Base-by-base conservation (phyloP, 225 moss, liverwort and hornwort species). In the Takakia lepidozioides region DNA sequence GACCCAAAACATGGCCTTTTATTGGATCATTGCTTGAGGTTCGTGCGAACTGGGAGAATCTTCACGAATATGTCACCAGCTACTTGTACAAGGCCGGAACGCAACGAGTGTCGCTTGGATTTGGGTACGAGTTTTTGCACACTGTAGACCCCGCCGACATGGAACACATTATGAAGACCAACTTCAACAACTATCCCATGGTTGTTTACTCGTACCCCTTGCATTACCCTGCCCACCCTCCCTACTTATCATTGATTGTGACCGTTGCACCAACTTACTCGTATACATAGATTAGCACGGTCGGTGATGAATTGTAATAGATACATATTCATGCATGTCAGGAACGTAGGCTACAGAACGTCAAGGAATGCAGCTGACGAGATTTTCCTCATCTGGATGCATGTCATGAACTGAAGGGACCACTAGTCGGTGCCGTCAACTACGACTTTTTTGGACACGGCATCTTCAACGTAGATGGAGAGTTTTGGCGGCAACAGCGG, bases 381-480 rank as follows among this genome's bases (percentile, higher is more conserved):
- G n/a, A n/a, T n/a, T n/a, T n/a, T n/a, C n/a, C n/a, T n/a, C n/a
- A n/a, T n/a, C n/a, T n/a, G n/a, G 14, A 41, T 41, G 40, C 14
- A 41, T 17, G 8, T 5, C n/a, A n/a, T n/a, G n/a, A n/a, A n/a
- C 4, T 60, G 15, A 69, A 74, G 79, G 74, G 23, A 50, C 55
- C 6, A 24, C 38, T 59, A 16, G 1, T 63, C 3, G 16, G 1
- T 6, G 48, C 52, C 10, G 44, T 57, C 43, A 65, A 61, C 54
- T n/a, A 41, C 1, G 32, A 30, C 1, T 1, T 62, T 19, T 18
- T 62, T 5, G 62, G 54, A 26, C n/a, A 55, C 8, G 62, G 62
- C 46, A 63, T 63, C 23, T 63, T 55, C 36, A 29, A 22, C 23
- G 45, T 39, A 0, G 62, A 54, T 15, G 54, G 62, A 1, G 62